Evolutionary conservation across 768 basidiomycete species (phyloP).

Genomic region (Lyophyllum semitale): DNA sequence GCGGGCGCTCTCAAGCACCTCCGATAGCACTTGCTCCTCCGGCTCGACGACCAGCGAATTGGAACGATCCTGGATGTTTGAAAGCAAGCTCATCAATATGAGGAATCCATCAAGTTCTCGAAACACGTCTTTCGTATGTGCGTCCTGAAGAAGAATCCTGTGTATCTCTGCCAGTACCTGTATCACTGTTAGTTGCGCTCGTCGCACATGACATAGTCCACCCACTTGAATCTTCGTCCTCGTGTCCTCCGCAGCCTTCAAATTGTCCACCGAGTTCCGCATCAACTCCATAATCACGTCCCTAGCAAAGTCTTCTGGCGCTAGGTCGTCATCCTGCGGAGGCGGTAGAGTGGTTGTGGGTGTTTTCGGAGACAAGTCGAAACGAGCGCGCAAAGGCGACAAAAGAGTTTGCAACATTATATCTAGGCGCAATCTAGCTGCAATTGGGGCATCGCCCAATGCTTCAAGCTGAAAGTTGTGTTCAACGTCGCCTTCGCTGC

Average conservation of each 20-base stretch:
- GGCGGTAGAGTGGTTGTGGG: conserved; percentile 20
- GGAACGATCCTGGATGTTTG: conserved; percentile 47
- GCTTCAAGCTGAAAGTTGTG: conserved; percentile 3
- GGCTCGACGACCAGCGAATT: conserved; percentile 34
- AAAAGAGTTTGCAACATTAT: conserved; percentile 60
- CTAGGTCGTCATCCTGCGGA: conserved; percentile 38
- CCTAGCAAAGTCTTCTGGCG: conserved; percentile 72
- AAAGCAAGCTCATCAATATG: conserved; percentile 70
- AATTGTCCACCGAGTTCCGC: conserved; percentile 65
- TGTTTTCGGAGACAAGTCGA: conserved; percentile 46
- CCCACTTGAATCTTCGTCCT: conserved; percentile 55
- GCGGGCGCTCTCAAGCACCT: conserved; percentile 54
- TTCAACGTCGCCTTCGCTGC: conserved; percentile 7
- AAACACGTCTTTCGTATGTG: conserved; percentile 71
- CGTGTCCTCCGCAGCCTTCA: conserved; percentile 59
- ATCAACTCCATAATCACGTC: conserved; percentile 74
- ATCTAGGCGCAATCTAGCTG: neutral
- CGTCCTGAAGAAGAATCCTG: conserved; percentile 65
- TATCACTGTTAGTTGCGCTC: neutral
- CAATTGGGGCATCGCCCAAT: conserved; percentile 9
- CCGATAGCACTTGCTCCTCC: conserved; percentile 36
- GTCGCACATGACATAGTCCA: neutral
- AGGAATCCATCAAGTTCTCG: conserved; percentile 83
- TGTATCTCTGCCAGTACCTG: conserved; percentile 71
- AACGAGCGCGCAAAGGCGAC: conserved; percentile 58